phyloP scores from a whole-genome alignment of 352 stramenopile species.

The Phytophthora sp. region DNA sequence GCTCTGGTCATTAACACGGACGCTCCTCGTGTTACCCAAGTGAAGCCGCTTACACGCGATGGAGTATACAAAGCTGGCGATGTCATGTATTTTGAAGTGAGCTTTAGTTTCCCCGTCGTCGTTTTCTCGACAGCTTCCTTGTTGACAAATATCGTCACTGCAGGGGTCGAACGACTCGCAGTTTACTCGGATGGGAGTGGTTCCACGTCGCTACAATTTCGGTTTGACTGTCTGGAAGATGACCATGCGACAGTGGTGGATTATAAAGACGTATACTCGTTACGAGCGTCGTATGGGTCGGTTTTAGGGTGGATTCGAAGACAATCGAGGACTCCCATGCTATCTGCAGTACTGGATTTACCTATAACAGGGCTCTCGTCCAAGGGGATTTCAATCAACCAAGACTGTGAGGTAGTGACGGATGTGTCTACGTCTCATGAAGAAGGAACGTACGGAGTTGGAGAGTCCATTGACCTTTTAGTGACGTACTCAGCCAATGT shows the following conservation, averaged over 20 bases:
- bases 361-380: slow-evolving; percentile 46
- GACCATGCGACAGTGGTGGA: slow-evolving; percentile 59
- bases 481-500: slow-evolving; percentile 58
- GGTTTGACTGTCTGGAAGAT: slow-evolving; percentile 38
- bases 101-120: slow-evolving; percentile 63
- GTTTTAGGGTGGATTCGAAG: slow-evolving; percentile 58
- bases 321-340: slow-evolving; percentile 38
- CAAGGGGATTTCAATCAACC: slow-evolving; percentile 66
- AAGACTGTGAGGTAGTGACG: slow-evolving; percentile 43
- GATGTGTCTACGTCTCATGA: slow-evolving; percentile 53
- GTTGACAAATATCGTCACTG: slow-evolving; percentile 37
- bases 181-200: slow-evolving; percentile 56
- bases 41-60: slow-evolving; percentile 56
- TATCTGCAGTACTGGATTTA: slow-evolving; percentile 51
- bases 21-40: slow-evolving; percentile 47
- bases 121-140: slow-evolving; percentile 44
- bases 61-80: slow-evolving; percentile 66
- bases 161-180: slow-evolving; percentile 42
- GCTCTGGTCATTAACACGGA: slow-evolving; percentile 59
- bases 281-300: slow-evolving; percentile 51
- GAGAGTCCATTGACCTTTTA: slow-evolving; percentile 67
- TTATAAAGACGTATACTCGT: slow-evolving; percentile 35
- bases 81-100: slow-evolving; percentile 47
- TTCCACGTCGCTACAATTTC: slow-evolving; percentile 56
- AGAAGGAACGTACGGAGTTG: slow-evolving; percentile 55